phyloP scores from a whole-genome alignment of 495 filamentous ascomycete species.

The Talaromyces liani region DNA sequence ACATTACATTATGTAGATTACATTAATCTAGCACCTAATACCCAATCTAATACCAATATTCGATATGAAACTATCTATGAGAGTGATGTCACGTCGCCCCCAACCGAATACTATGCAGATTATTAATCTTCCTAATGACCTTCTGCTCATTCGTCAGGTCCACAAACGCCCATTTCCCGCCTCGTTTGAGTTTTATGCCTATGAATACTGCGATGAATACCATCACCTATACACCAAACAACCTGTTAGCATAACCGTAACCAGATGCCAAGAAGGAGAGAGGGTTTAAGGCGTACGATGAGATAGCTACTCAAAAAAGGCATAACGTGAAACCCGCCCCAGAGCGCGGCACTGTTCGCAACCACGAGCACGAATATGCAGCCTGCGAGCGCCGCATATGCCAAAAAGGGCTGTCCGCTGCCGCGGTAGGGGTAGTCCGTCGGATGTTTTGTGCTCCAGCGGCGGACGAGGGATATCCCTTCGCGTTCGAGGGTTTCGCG shows the following conservation, averaged over 20 bases:
- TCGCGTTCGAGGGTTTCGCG: constrained; percentile 14
- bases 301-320: constrained; percentile 32
- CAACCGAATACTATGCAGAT: constrained; percentile 8
- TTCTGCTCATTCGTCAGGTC: constrained; percentile 10
- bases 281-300: constrained; percentile 16
- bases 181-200: constrained; percentile 4
- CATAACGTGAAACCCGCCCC: constrained; percentile 22
- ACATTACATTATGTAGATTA: background rate
- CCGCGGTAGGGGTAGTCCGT: constrained; percentile 33
- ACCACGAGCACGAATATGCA: constrained; percentile 32
- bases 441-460: constrained; percentile 17
- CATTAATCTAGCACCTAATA: background rate
- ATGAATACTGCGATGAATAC: background rate
- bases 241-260: background rate
- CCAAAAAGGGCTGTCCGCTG: constrained; percentile 32
- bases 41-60: background rate
- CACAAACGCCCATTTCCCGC: constrained; percentile 11
- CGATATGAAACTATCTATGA: background rate
- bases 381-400: constrained; percentile 27
- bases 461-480: constrained; percentile 19
- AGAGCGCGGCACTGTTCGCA: constrained; percentile 30
- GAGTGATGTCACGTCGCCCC: background rate
- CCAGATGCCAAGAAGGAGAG: no score
- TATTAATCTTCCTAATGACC: constrained; percentile 8
- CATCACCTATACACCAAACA: background rate